Conservation (phyloP, 305 asterid species). For the Caryopteris hybrid region DNA sequence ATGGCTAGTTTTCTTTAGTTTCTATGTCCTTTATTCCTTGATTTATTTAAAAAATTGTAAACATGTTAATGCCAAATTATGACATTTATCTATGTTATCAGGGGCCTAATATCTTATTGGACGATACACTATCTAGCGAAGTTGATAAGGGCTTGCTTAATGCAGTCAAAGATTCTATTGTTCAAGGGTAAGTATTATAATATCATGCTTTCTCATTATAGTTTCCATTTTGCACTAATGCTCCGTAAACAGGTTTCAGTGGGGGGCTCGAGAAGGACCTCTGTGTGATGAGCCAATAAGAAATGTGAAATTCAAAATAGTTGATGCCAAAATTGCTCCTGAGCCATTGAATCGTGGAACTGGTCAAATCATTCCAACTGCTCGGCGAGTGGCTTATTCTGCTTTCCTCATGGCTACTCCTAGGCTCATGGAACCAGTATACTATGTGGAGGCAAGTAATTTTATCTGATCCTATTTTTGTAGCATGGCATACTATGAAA, state of each 20-base stretch:
- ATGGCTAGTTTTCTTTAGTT: background rate
- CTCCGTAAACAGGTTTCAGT: slow-evolving; percentile 67
- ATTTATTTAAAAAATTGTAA: slow-evolving; percentile 4
- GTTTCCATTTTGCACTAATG: slow-evolving; percentile 15
- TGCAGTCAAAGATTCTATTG: slow-evolving; percentile 89
- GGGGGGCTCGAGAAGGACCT: slow-evolving; percentile 99
- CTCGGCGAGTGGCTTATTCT: slow-evolving; percentile 96
- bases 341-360: slow-evolving; percentile 96
- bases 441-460: slow-evolving; percentile 72
- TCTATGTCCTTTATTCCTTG: slow-evolving; percentile 2
- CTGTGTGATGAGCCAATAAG: slow-evolving; percentile 97
- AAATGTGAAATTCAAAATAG: slow-evolving; percentile 92
- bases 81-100: slow-evolving; percentile 22
- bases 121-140: slow-evolving; percentile 97
- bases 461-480: background rate
- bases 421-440: slow-evolving; percentile 95
- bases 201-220: slow-evolving; percentile 5
- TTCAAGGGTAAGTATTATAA: slow-evolving; percentile 69
- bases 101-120: slow-evolving; percentile 96
- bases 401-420: slow-evolving; percentile 98
- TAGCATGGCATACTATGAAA: background rate
- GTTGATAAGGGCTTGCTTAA: slow-evolving; percentile 85
- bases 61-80: background rate
- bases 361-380: slow-evolving; percentile 96
- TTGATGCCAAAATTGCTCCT: slow-evolving; percentile 91